These are phyloP conservation scores for Verticillium zaregamsianum DNA, from an alignment of 2,329 filamentous ascomycete genomes.

Conservation along the genomic window DNA sequence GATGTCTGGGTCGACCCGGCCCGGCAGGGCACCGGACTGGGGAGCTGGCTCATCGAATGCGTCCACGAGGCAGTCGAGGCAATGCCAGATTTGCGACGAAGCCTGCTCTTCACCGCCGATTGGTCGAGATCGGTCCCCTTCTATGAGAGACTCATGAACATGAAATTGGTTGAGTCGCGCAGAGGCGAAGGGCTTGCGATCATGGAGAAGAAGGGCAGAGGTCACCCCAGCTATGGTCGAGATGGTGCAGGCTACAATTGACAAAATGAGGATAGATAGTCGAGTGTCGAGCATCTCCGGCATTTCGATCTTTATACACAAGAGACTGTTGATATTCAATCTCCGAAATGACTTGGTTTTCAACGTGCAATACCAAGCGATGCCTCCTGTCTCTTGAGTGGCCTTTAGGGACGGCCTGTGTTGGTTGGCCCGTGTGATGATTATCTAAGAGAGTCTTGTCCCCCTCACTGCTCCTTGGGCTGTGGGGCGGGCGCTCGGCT, in stretches of 20 bases:
- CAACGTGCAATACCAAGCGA: too few relatives aligned
- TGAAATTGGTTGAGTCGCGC: slow-evolving; percentile 18
- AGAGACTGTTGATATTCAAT: too few relatives aligned
- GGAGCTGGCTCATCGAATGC: slow-evolving; percentile 59
- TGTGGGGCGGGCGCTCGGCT: background rate
- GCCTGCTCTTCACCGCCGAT: slow-evolving; percentile 48
- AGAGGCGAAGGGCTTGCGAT: slow-evolving; percentile 9
- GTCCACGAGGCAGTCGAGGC: slow-evolving; percentile 50
- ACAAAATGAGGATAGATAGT: background rate
- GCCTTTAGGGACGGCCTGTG: too few relatives aligned
- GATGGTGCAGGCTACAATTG: background rate
- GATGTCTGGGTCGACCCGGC: slow-evolving; percentile 63
- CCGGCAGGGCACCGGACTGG: slow-evolving; percentile 58
- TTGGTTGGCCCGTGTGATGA: background rate
- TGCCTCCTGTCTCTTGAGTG: too few relatives aligned
- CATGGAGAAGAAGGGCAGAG: slow-evolving; percentile 17
- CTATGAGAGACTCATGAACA: slow-evolving; percentile 24
- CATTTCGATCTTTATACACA: too few relatives aligned
- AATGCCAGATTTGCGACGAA: slow-evolving; percentile 56
- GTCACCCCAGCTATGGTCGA: slow-evolving; percentile 5
- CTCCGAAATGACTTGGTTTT: too few relatives aligned
- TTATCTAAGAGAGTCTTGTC: background rate
- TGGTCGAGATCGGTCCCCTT: slow-evolving; percentile 29
- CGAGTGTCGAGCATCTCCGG: too few relatives aligned
- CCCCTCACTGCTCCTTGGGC: background rate